These are phyloP conservation scores for Crithidia bombi DNA, from an alignment of 208 protist genomes.

Conservation along the genomic window DNA sequence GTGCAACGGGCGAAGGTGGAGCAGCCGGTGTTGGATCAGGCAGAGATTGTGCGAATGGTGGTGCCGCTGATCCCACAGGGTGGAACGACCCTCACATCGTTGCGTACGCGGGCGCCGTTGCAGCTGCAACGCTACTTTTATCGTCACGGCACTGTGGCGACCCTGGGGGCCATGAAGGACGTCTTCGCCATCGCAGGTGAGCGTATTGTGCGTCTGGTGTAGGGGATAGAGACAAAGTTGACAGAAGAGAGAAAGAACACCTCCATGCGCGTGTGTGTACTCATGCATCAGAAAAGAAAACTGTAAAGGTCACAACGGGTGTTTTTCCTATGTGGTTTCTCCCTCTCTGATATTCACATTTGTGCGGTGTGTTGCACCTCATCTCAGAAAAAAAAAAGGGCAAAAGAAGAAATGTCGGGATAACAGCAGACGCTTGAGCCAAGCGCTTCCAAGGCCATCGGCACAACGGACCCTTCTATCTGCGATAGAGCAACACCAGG, in stretches of 20 bases:
- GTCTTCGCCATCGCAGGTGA: conserved; percentile 69
- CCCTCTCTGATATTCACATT: too few species aligned
- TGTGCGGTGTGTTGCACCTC: too few species aligned
- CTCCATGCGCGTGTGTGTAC: too few species aligned
- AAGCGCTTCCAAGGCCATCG: too few species aligned
- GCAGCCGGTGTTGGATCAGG: conserved; percentile 44
- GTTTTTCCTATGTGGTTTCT: too few species aligned
- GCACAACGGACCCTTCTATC: too few species aligned
- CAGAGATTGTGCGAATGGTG: conserved; percentile 66
- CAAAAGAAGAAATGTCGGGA: too few species aligned
- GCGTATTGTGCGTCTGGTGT: conserved; percentile 72
- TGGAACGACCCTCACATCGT: conserved; percentile 49
- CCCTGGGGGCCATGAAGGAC: conserved; percentile 60
- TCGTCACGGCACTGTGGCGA: conserved; percentile 63
- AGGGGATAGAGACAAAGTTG: not conserved
- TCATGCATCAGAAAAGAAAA: too few species aligned
- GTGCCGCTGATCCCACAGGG: conserved; percentile 73
- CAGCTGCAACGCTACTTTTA: conserved; percentile 82
- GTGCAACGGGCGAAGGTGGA: conserved; percentile 82
- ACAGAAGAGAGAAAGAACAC: not conserved
- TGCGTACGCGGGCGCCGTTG: conserved; percentile 74
- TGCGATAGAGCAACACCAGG: too few species aligned
- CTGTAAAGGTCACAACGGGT: too few species aligned
- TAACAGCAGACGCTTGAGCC: too few species aligned
- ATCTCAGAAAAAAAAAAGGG: too few species aligned